Evolutionary conservation across 352 stramenopile species (phyloP).

Genomic region (Blastocystis sp.): DNA sequence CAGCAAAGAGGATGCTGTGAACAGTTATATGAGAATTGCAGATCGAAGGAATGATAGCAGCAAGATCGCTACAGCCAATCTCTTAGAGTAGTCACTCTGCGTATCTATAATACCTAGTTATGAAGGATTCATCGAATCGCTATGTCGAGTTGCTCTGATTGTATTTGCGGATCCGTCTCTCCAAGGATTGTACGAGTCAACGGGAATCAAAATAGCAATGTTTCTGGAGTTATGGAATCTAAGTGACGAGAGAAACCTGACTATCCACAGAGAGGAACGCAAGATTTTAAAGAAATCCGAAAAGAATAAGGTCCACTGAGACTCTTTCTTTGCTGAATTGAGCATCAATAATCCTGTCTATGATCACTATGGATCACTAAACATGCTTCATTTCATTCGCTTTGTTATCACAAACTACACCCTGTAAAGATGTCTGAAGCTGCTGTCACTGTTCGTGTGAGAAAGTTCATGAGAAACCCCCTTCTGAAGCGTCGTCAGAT

Average conservation of each 20-base stretch:
- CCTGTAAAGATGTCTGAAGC: constrained; percentile 46
- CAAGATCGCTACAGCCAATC: constrained; percentile 19
- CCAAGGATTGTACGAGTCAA: not conserved
- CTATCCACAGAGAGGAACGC: constrained; percentile 24
- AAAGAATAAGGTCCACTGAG: no score
- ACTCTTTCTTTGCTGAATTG: no score
- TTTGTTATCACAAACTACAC: constrained; percentile 53
- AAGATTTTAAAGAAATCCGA: not conserved
- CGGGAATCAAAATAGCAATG: not conserved
- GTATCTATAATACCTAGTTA: not conserved
- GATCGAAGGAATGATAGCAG: constrained; percentile 1
- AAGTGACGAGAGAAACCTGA: not conserved
- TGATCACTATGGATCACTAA: constrained; percentile 1
- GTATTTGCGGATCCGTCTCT: not conserved
- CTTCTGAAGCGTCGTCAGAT: constrained; percentile 53
- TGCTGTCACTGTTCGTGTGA: constrained; percentile 55
- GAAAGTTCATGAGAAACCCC: constrained; percentile 61
- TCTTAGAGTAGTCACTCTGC: not conserved
- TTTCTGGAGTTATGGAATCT: constrained; percentile 47
- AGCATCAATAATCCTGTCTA: not conserved
- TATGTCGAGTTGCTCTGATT: not conserved
- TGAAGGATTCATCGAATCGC: constrained; percentile 26
- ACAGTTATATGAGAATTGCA: not conserved
- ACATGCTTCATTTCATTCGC: not conserved
- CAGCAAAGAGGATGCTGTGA: not conserved